Base-by-base conservation (phyloP, 1,284 basidiomycete genomes). In the Sanguinoderma infundibulare region DNA sequence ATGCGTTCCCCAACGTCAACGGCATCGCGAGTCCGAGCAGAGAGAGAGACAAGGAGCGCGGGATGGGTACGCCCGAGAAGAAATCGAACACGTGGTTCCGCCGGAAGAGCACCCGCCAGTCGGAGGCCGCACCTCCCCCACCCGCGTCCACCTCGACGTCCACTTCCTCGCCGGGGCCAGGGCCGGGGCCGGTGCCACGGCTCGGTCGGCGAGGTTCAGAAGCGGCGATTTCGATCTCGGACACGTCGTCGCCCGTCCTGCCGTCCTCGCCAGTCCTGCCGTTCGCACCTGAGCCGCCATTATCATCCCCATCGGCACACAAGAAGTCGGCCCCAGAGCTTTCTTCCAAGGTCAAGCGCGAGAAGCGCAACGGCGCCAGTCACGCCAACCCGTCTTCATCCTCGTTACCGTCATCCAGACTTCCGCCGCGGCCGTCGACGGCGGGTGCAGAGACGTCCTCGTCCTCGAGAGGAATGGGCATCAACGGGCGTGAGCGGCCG, bases 1-100 rank as follows among this genome's bases (percentile, higher is more conserved):
- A 56, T 50, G 51, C 57, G 46, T 60, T 57, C 53, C 62, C 64
- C 36, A 67, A 67, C 53, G 67, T n/a, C n/a, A n/a, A n/a, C n/a
- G 67, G 24, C 17, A 17, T n/a, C 49, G 20, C 35, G 38, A 61
- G 39, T 50, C n/a, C 65, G 52, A 71, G 56, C 58, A 76, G 73
- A 61, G 40, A 42, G 3, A 46, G 32, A 20, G 49, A 76, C 12
- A 79, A 76, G 65, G 77, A 78, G 34, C 80, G 75, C 65, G n/a
- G n/a, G n/a, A n/a, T n/a, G n/a, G n/a, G n/a, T n/a, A 74, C 76
- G 51, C 70, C 78, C 6, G 81, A 82, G 63, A 75, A 76, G 64
- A 81, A 79, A 65, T 57, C 79, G 51, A 80, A 79, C 54, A 65
- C 72, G 14, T 90, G 88, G 88, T 84, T 88, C 63, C 85, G 83